These are phyloP conservation scores for Penicillium roqueforti DNA, from an alignment of 495 filamentous ascomycete species.

Conservation along the genomic window DNA sequence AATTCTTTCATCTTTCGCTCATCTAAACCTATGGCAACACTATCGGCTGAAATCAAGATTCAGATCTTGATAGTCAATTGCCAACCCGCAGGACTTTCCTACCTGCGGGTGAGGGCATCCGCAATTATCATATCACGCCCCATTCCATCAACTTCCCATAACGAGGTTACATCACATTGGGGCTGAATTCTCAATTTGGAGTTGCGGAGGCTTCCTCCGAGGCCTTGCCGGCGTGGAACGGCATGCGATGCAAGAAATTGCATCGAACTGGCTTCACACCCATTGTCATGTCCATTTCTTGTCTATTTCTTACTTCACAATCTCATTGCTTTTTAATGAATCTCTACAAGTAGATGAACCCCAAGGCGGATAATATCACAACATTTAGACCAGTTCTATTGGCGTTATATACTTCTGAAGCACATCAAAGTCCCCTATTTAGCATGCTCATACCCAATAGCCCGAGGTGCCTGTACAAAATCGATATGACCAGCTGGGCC, in stretches of 20 bases:
- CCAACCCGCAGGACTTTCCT: conserved; percentile 1
- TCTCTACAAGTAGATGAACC: not conserved
- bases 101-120: not conserved
- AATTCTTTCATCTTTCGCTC: not conserved
- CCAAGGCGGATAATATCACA: not conserved
- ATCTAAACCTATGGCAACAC: conserved; percentile 3
- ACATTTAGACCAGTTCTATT: not conserved
- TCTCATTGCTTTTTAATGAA: not conserved
- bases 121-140: conserved; percentile 4
- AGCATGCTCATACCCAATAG: conserved; percentile 27
- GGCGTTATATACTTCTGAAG: not conserved
- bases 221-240: conserved; percentile 15
- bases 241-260: conserved; percentile 17
- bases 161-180: conserved; percentile 20
- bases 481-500: conserved; percentile 45
- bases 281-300: conserved; percentile 6
- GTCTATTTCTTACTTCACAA: not conserved
- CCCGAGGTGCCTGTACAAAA: conserved; percentile 28
- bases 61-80: not conserved
- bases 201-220: conserved; percentile 18
- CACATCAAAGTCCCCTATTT: not conserved
- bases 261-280: conserved; percentile 12
- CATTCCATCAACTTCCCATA: not conserved
- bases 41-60: conserved; percentile 12
- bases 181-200: conserved; percentile 7